Conservation (phyloP, 1,284 basidiomycete species). For the Rhodotorula sp. region DNA sequence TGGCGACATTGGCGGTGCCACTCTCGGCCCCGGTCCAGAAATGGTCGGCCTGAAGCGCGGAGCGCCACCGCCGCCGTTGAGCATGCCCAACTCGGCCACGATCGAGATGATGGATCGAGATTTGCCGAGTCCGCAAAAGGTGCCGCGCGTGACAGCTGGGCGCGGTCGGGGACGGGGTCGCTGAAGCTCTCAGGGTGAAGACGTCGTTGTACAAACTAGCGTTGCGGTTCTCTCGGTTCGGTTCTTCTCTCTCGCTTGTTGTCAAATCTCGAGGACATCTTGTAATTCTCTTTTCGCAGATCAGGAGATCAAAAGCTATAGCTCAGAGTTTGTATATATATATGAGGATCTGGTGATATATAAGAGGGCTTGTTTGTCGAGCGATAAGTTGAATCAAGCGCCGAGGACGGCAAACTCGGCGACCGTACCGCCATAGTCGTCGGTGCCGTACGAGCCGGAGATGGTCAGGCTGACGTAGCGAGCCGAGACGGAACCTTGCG, state of each 20-base stretch:
- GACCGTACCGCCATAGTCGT: conserved; percentile 20
- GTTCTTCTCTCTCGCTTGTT: neutral
- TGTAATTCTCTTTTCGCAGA: too few species aligned
- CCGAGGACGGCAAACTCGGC: conserved; percentile 32
- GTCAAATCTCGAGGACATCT: neutral
- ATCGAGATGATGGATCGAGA: conserved; percentile 4
- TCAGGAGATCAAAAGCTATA: too few species aligned
- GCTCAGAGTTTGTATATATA: too few species aligned
- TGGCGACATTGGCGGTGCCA: neutral
- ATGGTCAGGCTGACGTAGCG: conserved; percentile 36
- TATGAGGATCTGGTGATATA: too few species aligned
- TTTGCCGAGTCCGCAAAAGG: conserved; percentile 14
- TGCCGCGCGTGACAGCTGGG: neutral
- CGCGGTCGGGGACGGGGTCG: neutral
- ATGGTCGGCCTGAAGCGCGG: neutral
- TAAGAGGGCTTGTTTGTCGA: neutral
- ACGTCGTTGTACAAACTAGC: neutral
- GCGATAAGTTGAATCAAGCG: neutral
- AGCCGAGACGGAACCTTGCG: neutral
- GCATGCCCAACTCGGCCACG: neutral
- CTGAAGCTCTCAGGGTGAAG: neutral
- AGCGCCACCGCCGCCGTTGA: neutral
- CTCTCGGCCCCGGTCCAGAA: neutral
- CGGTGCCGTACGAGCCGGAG: conserved; percentile 13
- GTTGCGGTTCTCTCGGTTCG: too few species aligned